Conservation (phyloP, 371 early-diverging fungal species). For the Astathelohania contejeani region DNA sequence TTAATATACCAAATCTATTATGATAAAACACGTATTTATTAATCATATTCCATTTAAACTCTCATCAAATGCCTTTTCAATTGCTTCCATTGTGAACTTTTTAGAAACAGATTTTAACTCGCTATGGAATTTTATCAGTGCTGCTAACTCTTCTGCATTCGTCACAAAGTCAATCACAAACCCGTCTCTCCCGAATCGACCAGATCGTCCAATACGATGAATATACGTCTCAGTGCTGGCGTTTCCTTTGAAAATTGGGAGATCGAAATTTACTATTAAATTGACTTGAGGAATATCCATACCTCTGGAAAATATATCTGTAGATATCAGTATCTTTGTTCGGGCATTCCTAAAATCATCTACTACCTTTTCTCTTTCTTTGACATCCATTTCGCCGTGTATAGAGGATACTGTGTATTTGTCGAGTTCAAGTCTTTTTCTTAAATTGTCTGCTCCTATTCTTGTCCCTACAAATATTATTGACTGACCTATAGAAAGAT, state of each 20-base stretch:
- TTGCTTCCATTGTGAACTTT: slow-evolving; percentile 32
- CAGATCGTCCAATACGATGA: slow-evolving; percentile 93
- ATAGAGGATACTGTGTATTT: slow-evolving; percentile 67
- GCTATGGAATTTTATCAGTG: slow-evolving; percentile 19
- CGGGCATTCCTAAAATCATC: slow-evolving; percentile 71
- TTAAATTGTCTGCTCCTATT: slow-evolving; percentile 64
- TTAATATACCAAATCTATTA: no score
- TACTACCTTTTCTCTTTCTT: slow-evolving; percentile 74
- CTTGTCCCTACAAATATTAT: slow-evolving; percentile 75
- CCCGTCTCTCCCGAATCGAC: slow-evolving; percentile 85
- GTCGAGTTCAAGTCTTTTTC: slow-evolving; percentile 59
- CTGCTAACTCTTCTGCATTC: slow-evolving; percentile 26
- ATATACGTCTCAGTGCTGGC: slow-evolving; percentile 81
- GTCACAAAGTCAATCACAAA: slow-evolving; percentile 81
- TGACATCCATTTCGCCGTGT: slow-evolving; percentile 66
- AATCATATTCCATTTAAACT: no score
- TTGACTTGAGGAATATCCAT: slow-evolving; percentile 62
- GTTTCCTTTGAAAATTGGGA: slow-evolving; percentile 58
- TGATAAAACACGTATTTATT: no score
- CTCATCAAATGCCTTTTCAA: no score
- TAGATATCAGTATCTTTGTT: slow-evolving; percentile 68
- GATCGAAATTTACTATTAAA: slow-evolving; percentile 85
- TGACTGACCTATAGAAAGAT: slow-evolving; percentile 78
- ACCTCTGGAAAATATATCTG: slow-evolving; percentile 51
- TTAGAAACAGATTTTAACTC: slow-evolving; percentile 20